Conservation (phyloP, 1,139 yeast genomes). For the Diutina mesorugosa region DNA sequence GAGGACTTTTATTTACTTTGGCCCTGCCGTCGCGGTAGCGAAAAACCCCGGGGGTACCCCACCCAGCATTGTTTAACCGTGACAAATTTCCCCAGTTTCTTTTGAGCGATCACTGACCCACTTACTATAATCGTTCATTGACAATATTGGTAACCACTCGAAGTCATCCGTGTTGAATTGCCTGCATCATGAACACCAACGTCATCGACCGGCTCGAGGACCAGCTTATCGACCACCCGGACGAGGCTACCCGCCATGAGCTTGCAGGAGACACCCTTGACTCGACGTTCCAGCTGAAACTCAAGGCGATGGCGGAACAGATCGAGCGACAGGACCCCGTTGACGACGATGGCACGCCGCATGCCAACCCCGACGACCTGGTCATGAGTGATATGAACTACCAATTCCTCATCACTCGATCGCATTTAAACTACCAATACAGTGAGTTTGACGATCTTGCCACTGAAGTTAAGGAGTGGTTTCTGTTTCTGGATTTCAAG, state of each 20-base stretch:
- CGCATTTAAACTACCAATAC: slow-evolving; percentile 33
- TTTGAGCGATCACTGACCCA: too few species aligned
- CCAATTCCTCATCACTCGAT: slow-evolving; percentile 19
- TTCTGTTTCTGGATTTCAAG: slow-evolving; percentile 35
- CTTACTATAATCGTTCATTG: too few species aligned
- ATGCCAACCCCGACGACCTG: not conserved
- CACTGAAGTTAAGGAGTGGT: slow-evolving; percentile 54
- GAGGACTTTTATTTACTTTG: too few species aligned
- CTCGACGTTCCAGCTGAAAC: slow-evolving; percentile 31
- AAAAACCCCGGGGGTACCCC: too few species aligned
- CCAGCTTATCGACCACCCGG: slow-evolving; percentile 34
- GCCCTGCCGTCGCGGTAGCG: too few species aligned
- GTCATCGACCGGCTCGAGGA: slow-evolving; percentile 29
- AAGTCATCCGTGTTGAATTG: too few species aligned
- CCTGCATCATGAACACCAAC: not conserved
- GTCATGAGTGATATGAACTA: slow-evolving; percentile 1
- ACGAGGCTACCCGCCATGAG: slow-evolving; percentile 18
- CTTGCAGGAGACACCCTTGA: slow-evolving; percentile 21
- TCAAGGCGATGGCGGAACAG: slow-evolving; percentile 33
- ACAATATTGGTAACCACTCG: too few species aligned
- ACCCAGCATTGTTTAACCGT: too few species aligned
- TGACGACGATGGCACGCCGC: slow-evolving; percentile 5
- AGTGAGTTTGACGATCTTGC: slow-evolving; percentile 25
- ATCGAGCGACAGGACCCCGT: slow-evolving; percentile 10
- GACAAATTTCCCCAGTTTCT: too few species aligned